These are phyloP conservation scores for Bryum argenteum DNA, from an alignment of 225 moss, liverwort and hornwort genomes.

Conservation along the genomic window DNA sequence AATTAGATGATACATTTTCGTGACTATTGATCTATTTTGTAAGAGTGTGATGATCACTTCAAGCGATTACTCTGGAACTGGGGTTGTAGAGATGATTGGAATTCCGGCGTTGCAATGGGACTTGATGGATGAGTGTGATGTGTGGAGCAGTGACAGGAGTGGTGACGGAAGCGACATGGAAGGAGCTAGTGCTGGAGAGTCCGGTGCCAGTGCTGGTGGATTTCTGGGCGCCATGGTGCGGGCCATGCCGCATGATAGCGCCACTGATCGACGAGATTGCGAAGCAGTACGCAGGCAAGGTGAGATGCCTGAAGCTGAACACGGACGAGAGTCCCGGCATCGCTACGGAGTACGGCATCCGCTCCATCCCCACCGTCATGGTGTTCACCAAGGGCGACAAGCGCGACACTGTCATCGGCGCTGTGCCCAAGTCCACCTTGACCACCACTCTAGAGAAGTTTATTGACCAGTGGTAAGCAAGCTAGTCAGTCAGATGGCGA, in stretches of 20 bases:
- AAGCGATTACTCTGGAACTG: too few species aligned
- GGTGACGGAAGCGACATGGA: conserved; percentile 68
- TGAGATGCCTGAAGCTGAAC: conserved; percentile 89
- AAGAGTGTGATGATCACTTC: too few species aligned
- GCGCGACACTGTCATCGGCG: conserved; percentile 89
- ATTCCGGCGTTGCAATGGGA: too few species aligned
- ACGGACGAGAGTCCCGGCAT: conserved; percentile 83
- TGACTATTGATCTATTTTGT: too few species aligned
- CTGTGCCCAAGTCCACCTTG: conserved; percentile 83
- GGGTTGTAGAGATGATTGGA: too few species aligned
- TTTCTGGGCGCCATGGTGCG: conserved; percentile 99
- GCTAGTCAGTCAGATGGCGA: background rate
- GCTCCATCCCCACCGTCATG: conserved; percentile 96
- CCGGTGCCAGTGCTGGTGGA: conserved; percentile 81
- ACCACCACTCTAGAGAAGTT: conserved; percentile 80
- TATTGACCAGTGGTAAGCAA: conserved; percentile 64
- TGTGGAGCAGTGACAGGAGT: conserved; percentile 53
- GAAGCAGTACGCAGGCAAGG: conserved; percentile 74
- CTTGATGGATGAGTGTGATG: too few species aligned
- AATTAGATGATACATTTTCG: too few species aligned
- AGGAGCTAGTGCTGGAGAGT: conserved; percentile 72
- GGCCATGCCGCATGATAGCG: conserved; percentile 96
- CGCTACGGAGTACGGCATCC: conserved; percentile 91
- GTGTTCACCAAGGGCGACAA: conserved; percentile 86
- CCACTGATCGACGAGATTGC: conserved; percentile 88